Base-by-base conservation (phyloP, 78 protist species). In the Planoprotostelium fungivorum region DNA sequence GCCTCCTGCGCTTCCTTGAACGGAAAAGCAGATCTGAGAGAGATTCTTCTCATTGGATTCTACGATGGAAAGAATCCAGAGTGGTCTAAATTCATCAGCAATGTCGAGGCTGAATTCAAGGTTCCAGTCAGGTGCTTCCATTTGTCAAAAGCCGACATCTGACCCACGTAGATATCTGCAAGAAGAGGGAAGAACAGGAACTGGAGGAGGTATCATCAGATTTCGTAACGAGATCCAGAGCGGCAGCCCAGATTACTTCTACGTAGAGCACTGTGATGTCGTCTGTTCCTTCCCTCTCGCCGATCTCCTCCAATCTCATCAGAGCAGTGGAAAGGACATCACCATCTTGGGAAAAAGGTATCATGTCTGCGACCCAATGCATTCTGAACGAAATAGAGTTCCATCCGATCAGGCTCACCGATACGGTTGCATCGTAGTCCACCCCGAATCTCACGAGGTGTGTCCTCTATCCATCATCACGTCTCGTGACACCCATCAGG, bases 131-230 rank as follows among this genome's bases (percentile, higher is more conserved):
- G 90, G 90, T 89, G 85, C 9, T n/a, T n/a, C n/a, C n/a, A n/a
- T n/a, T n/a, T n/a, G 86, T 35, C 29, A 36, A 38, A 1, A 28
- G 16, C 16, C n/a, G 36, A 25, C 87, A 85, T 85, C 34, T 35
- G n/a, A 1, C 1, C 35, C 63, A 87, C 1, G 10, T 36, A 91
- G 90, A 83, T 94, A 94, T 63, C 84, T 94, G 34, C 88, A 94
- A 83, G 96, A 94, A 84, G 91, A 36, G 28, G 93, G 88, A 16
- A 88, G 88, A 0, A 86, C 89, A 86, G 96, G 96, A 34, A 94
- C 96, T n/a, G 96, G 93, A 85, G 96, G 96, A 73, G 96, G 96
- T 36, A 73, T 94, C 29, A 86, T n/a, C 73, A 84, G 63, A 29
- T 93, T 83, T 36, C 35, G 92, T 29, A 91, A 89, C 86, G 38